A percentile compares a stretch with the other conserved stretches of the same genome.
phyloP scores from a whole-genome alignment of 2,329 filamentous ascomycete species.

The Coniochaeta sp. region DNA sequence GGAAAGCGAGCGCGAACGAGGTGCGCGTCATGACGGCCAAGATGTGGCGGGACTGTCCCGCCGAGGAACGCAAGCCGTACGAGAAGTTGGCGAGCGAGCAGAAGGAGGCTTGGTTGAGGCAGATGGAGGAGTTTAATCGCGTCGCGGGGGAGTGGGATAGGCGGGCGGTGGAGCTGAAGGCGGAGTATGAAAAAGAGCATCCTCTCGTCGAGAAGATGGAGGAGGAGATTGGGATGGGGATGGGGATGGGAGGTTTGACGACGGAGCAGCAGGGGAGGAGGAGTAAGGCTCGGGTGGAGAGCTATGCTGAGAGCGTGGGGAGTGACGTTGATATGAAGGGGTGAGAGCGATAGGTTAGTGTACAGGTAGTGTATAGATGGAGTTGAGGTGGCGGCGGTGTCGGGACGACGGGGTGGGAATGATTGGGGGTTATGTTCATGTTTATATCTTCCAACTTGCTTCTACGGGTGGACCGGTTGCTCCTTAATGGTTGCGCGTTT shows the following conservation, averaged over 20 bases:
- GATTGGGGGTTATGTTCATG: too few species aligned
- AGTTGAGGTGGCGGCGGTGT: too few species aligned
- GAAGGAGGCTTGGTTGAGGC: conserved; percentile 56
- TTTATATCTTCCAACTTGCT: too few species aligned
- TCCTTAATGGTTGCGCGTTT: too few species aligned
- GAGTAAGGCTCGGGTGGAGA: conserved; percentile 24
- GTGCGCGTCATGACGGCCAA: conserved; percentile 79
- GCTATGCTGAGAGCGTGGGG: conserved; percentile 29
- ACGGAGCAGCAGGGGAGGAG: conserved; percentile 16
- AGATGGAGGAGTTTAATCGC: conserved; percentile 39
- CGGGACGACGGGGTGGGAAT: too few species aligned
- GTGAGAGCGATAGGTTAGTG: too few species aligned
- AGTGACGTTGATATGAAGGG: conserved; percentile 13
- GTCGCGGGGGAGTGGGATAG: conserved; percentile 63
- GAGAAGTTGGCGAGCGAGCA: conserved; percentile 66
- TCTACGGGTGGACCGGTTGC: too few species aligned
- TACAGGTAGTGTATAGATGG: too few species aligned
- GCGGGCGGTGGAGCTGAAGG: conserved; percentile 49
- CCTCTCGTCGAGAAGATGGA: too few species aligned
- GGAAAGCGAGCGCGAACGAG: conserved; percentile 66
- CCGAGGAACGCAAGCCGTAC: conserved; percentile 69
- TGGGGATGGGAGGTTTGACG: too few species aligned
- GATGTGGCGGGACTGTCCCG: conserved; percentile 77
- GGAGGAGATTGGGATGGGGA: too few species aligned
- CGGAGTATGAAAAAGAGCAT: conserved; percentile 45